Evolutionary conservation across 2,329 filamentous ascomycete species (phyloP), one percentile per base, ranked within the genome.

Genomic region (Hypoxylon sp.): DNA sequence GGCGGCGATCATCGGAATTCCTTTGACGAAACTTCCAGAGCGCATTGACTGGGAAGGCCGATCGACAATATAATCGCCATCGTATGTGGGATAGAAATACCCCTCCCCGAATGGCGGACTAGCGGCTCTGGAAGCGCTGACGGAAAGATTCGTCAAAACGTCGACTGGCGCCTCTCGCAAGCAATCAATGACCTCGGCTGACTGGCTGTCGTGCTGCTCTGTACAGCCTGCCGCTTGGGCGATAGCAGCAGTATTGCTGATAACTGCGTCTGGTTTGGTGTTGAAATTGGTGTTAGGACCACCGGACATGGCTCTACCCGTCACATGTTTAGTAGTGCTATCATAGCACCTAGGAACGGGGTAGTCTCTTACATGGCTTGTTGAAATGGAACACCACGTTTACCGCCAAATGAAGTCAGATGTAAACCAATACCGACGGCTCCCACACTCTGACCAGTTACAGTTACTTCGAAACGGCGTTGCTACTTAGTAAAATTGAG

Each of bases 391-490:
- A 64, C 69, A 11, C 51, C 65, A 2, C 46, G 40, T 1, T 55
- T 56, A 1, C 70, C 70, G 1, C 53, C 67, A 26, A 66, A 72
- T 0, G 70, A 58, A 10, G 56, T 62, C 29, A 73, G 40, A 5
- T 71, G 70, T 11, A 72, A 56, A 17, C 67, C 53, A 35, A 72
- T 70, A 46, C 70, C 69, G 15, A 62, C 68, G 17, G 63, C 69
- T 21, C 71, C 70, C 1, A 72, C 70, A 10, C 70, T 72, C 38
- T 73, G 71, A 0, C 70, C 70, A 8, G 71, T 55, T 1, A 62
- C 68, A 17, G 69, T 71, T n/a, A 71, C 67, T 68, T 31, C 52
- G 1, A 24, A 21, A 3, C 3, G 21, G 9, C 10, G 20, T 58
- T 27, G 40, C n/a, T n/a, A n/a, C n/a, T 15, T 38, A 31, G 11